phyloP scores from a whole-genome alignment of 1,284 basidiomycete species.

The Phellopilus nigrolimitatus region DNA sequence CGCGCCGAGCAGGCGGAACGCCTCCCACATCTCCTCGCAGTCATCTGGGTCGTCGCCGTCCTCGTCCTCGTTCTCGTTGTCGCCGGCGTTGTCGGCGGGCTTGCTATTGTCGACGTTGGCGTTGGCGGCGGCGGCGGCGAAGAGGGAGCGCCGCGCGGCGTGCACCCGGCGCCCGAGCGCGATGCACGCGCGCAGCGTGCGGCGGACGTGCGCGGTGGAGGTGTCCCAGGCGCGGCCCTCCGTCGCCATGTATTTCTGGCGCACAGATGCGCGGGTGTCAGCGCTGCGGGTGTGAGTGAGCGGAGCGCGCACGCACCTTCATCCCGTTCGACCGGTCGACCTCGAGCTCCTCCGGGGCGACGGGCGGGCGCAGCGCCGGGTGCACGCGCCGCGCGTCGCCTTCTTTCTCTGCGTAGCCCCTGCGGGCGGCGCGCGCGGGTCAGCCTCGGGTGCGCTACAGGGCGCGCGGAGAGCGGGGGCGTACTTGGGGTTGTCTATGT shows the following conservation, averaged over 20 bases:
- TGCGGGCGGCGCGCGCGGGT: neutral
- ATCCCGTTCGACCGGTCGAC: conserved; percentile 52
- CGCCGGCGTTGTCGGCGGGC: neutral
- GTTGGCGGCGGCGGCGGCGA: too few relatives aligned
- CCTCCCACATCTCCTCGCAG: conserved; percentile 16
- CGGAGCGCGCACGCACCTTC: conserved; percentile 40
- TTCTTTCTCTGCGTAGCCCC: conserved; percentile 44
- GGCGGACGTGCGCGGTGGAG: conserved; percentile 44
- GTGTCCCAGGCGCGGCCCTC: conserved; percentile 47
- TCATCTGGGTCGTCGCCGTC: conserved; percentile 7
- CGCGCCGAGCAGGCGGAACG: conserved; percentile 34
- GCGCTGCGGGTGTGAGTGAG: too few relatives aligned
- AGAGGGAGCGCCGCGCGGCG: too few relatives aligned
- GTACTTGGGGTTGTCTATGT: conserved; percentile 39
- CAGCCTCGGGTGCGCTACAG: neutral
- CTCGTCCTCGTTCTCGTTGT: neutral
- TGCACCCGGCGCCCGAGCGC: conserved; percentile 21
- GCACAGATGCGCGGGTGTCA: too few relatives aligned
- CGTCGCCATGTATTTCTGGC: conserved; percentile 39
- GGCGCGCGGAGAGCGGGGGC: neutral
- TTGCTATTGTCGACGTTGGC: neutral
- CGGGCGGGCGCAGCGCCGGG: conserved; percentile 43
- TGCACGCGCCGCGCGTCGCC: conserved; percentile 36
- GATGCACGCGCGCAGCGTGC: conserved; percentile 39
- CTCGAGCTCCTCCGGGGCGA: conserved; percentile 46